A percentile compares a stretch with the other conserved stretches of the same genome.
Evolutionary conservation across 2,329 filamentous ascomycete genomes (phyloP).

Genomic region (Gaeumannomyces tritici): DNA sequence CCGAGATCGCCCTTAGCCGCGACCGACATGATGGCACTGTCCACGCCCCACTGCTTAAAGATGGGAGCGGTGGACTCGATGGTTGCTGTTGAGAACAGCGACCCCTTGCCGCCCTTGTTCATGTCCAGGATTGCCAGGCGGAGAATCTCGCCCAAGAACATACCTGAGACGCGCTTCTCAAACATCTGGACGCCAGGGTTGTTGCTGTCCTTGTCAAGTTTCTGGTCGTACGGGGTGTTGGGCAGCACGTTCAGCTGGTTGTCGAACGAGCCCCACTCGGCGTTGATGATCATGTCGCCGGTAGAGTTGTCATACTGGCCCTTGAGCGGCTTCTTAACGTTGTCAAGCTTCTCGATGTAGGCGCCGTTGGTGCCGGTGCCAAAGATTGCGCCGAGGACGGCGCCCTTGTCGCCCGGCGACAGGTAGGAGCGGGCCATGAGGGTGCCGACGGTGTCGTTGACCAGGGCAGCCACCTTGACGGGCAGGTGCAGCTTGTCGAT

Average conservation of each 20-base stretch:
- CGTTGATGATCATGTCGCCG: slow-evolving; percentile 95
- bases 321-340: slow-evolving; percentile 67
- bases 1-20: slow-evolving; percentile 74
- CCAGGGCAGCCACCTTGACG: slow-evolving; percentile 87
- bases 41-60: slow-evolving; percentile 77
- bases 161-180: slow-evolving; percentile 94
- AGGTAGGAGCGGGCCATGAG: slow-evolving; percentile 97
- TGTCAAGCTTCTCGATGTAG: slow-evolving; percentile 84
- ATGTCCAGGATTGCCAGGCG: slow-evolving; percentile 67
- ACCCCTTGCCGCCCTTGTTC: slow-evolving; percentile 54
- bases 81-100: slow-evolving; percentile 70
- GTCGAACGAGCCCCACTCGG: slow-evolving; percentile 97
- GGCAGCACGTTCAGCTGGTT: slow-evolving; percentile 85
- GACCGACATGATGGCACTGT: slow-evolving; percentile 82
- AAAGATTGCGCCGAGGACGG: slow-evolving; percentile 92
- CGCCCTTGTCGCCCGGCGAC: slow-evolving; percentile 75
- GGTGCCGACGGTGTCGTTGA: slow-evolving; percentile 96
- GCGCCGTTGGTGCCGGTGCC: slow-evolving; percentile 96
- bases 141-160: slow-evolving; percentile 95
- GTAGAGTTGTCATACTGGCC: slow-evolving; percentile 65
- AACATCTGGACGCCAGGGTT: slow-evolving; percentile 98
- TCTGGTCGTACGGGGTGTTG: slow-evolving; percentile 70
- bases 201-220: slow-evolving; percentile 68
- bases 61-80: slow-evolving; percentile 55
- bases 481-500: slow-evolving; percentile 81